Evolutionary conservation across 192 early-diverging fungal genomes (phyloP).

Genomic region (Helicostylum pulchrum): DNA sequence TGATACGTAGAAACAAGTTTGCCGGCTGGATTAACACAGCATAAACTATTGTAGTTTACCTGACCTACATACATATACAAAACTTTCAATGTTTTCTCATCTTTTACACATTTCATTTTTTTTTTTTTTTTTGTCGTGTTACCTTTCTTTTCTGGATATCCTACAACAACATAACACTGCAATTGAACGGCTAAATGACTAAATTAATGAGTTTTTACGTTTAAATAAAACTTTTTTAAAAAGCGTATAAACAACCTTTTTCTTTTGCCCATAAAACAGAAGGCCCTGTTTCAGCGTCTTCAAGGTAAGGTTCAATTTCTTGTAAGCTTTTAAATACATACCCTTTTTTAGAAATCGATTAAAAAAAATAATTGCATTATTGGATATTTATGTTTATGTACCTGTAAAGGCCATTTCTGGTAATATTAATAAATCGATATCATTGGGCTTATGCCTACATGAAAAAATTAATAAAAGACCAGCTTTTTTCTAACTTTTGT

Average conservation of each 20-base stretch:
- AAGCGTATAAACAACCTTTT: conserved; percentile 44
- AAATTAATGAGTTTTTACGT: conserved; percentile 4
- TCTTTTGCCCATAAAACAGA: conserved; percentile 60
- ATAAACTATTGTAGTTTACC: conserved; percentile 60
- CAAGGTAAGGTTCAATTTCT: conserved; percentile 59
- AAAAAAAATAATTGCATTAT: background rate
- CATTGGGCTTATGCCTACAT: conserved; percentile 45
- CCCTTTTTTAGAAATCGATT: conserved; percentile 36
- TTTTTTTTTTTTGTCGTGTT: conserved; percentile 5
- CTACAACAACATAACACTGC: conserved; percentile 57
- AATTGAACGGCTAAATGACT: conserved; percentile 45
- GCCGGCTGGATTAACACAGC: conserved; percentile 52
- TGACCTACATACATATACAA: conserved; percentile 16
- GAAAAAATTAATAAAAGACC: background rate
- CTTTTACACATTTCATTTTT: conserved; percentile 1
- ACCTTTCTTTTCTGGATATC: conserved; percentile 58
- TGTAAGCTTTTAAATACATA: conserved; percentile 59
- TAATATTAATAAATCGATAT: conserved; percentile 67
- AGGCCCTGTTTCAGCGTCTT: conserved; percentile 52
- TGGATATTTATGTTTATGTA: conserved; percentile 14
- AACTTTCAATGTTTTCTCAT: background rate
- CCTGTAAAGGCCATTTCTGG: conserved; percentile 81
- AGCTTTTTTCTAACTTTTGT: background rate
- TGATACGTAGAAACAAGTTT: conserved; percentile 58
- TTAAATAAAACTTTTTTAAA: background rate